Base-by-base conservation (phyloP, 768 basidiomycete species). In the Pulveroboletus sp. region DNA sequence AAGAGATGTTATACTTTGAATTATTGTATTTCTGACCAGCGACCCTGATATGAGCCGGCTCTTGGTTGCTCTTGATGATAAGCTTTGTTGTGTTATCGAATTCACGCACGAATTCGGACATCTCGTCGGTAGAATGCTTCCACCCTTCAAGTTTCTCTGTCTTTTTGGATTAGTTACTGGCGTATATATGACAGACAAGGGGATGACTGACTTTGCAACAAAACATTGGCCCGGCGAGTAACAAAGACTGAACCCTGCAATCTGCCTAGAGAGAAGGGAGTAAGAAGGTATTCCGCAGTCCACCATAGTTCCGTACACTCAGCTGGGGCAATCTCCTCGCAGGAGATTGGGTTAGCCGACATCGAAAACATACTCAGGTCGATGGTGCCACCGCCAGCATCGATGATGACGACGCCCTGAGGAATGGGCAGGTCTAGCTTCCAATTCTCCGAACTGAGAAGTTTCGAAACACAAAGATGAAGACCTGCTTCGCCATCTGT, bases 211-310 rank as follows among this genome's bases (percentile, higher is more conserved):
- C n/a, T n/a, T n/a, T n/a, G n/a, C 2, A 79, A 57, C 49, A 68
- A 67, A 10, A 54, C 50, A 1, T 58, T 54, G 2, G 75, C 75
- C 33, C 70, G 66, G 13, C 69, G 66, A 19, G 65, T 76, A n/a
- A 79, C 75, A 51, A 74, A 76, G 1, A 75, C 67, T 0, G 77
- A 78, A 17, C 77, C 77, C 40, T 71, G 63, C 39, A 77, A 68
- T 25, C 68, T 66, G 59, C 75, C 76, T 77, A 37, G 16, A n/a
- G 12, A 19, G 19, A 25, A 21, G 5, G 32, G 20, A 44, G 21
- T 31, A 9, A 10, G 25, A 16, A 21, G 12, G 34, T 16, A 29
- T 36, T 24, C 39, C 12, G 25, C 24, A 3, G 20, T 23, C 5
- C 3, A 3, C 1, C 9, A 20, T 10, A 31, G 6, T n/a, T 14